Conservation (phyloP, 2,329 filamentous ascomycete genomes). For the Didymella sp. region DNA sequence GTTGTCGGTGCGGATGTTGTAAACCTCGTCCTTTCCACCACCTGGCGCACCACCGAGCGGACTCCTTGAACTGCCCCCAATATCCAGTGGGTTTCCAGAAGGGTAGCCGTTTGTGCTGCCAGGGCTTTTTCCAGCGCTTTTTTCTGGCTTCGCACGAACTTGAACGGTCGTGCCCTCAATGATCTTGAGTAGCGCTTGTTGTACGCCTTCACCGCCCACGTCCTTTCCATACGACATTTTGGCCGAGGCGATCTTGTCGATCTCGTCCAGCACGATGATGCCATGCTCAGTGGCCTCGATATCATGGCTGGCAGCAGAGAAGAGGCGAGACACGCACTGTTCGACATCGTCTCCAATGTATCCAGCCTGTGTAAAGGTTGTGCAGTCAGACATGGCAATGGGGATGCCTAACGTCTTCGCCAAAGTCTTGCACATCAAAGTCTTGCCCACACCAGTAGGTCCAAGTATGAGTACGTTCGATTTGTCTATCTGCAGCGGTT, state of each 20-base stretch:
- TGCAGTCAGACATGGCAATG: slow-evolving; percentile 95
- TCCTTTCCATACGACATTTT: slow-evolving; percentile 90
- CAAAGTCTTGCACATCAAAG: slow-evolving; percentile 90
- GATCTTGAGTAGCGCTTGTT: slow-evolving; percentile 93
- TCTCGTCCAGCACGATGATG: slow-evolving; percentile 94
- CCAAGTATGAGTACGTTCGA: slow-evolving; percentile 92
- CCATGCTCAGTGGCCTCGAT: slow-evolving; percentile 84
- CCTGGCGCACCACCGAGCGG: slow-evolving; percentile 26
- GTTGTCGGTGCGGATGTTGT: slow-evolving; percentile 88
- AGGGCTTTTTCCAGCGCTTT: slow-evolving; percentile 52
- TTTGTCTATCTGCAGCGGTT: slow-evolving; percentile 82
- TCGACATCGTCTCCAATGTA: slow-evolving; percentile 99
- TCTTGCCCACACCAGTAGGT: slow-evolving; percentile 95
- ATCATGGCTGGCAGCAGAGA: slow-evolving; percentile 91
- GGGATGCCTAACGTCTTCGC: slow-evolving; percentile 94
- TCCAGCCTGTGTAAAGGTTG: slow-evolving; percentile 92
- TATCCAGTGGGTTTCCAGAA: slow-evolving; percentile 30
- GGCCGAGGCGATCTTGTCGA: slow-evolving; percentile 93
- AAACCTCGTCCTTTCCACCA: slow-evolving; percentile 63
- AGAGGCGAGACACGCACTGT: slow-evolving; percentile 85
- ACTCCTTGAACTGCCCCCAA: slow-evolving; percentile 17
- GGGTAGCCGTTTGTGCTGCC: slow-evolving; percentile 24
- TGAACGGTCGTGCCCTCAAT: slow-evolving; percentile 95
- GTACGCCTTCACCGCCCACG: slow-evolving; percentile 94
- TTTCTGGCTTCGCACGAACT: slow-evolving; percentile 83